Base-by-base conservation (phyloP, 2,329 filamentous ascomycete genomes). In the Microcyclospora tardicrescens region DNA sequence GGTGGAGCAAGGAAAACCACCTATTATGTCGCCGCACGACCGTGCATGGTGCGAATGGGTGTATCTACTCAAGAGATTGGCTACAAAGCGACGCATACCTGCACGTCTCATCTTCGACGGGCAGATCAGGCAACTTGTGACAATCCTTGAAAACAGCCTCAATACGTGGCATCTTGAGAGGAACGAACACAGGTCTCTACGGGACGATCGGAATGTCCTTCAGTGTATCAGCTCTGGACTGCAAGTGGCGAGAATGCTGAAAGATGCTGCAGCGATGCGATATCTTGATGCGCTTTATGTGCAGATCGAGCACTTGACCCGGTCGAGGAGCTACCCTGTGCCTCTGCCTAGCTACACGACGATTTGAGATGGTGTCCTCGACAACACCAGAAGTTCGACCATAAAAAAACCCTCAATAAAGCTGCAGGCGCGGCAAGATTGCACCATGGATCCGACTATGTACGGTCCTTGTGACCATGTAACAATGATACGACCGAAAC, bases 21-120 rank as follows among this genome's bases (percentile, higher is more conserved):
- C 80, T 40, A 72, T 87, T 38, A 77, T 81, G 57, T 67, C 77
- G 34, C 77, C 83, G 27, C 77, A 79, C 53, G 83, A 87, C 61
- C 73, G 83, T 45, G 84, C 91, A 60, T 93, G 84, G 84, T 89
- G 83, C 34, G 84, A 93, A 63, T 93, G 84, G 84, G 84, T 89
- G 40, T 85, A 87, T 60, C 72, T 93, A 42, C 69, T 93, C 49
- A 91, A 91, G 64, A 73, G 84, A 36, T 72, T 93, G 42, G 84
- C 84, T 27, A 93, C 84, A 28, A 91, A 89, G 65, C 74, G 84
- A 48, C 77, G 84, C 45, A 89, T 93, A 50, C 84, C 84, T 5
- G 82, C 84, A 34, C 72, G 84, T 40, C 81, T 91, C 14, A 67
- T 93, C 33, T 91, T 89, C 67, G 57, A 91, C 58, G 82, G 83